Evolutionary conservation across 2,329 filamentous ascomycete species (phyloP), one percentile per base, ranked within the genome.

Genomic region (Nectriaceae sp.): DNA sequence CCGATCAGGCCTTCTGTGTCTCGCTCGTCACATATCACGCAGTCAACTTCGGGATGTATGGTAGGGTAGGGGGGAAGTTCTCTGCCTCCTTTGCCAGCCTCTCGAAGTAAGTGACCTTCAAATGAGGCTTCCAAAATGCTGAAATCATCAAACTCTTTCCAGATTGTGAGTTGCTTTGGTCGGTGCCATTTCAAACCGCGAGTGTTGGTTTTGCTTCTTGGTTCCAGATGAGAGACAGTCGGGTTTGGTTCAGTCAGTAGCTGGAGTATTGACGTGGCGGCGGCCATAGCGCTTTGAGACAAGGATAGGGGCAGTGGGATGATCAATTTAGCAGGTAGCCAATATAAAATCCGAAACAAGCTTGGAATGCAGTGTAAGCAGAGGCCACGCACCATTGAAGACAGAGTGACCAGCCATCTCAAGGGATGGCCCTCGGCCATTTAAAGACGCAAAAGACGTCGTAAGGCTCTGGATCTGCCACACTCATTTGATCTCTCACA

Each of bases 191-290:
- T 26, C 4, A 1, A 4, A 35, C 20, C 19, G 15, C 21, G 43
- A 6, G 48, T 38, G 16, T 49, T 49, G 29, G 49, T 54, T 11
- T 47, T 54, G 40, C 35, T 40, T 11, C 38, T 45, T 36, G 33
- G 33, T 11, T 15, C 20, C 20, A 8, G 8, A 29, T 52, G 49
- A 16, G 24, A 19, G 10, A 54, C 24, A 18, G 35, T 13, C 8
- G 52, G 52, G 21, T 52, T 54, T 22, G 45, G 44, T 10, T 47
- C 39, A 18, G 52, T 55, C 11, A 55, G 49, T 10, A 52, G 26
- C 40, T 55, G 49, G 11, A 55, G 41, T 18, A 53, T 47, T 39
- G 52, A 55, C 19, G 46, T 53, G 19, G 52, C 49, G 13, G 38
- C 11, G 6, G 31, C 21, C 44, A 54, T 54, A 19, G 21, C 40